Percentiles rank a stretch among this genome's conserved stretches.
Evolutionary conservation across 1,284 basidiomycete species (phyloP).

Genomic region (Clitocybe nebularis): DNA sequence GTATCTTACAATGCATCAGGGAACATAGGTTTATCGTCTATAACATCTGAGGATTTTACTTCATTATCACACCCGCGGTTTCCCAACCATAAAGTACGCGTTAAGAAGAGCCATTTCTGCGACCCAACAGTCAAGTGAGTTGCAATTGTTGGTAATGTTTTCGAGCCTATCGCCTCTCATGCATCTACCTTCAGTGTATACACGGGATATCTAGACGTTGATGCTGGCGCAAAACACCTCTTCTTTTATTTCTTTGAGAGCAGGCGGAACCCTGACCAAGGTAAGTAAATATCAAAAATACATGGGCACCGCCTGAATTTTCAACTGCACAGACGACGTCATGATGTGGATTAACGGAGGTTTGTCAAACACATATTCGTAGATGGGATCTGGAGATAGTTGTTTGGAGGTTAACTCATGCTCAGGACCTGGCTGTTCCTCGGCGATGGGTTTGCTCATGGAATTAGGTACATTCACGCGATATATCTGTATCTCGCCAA

Average conservation of each 20-base stretch:
- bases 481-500: background rate
- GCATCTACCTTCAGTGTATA: conserved; percentile 40
- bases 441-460: conserved; percentile 63
- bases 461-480: conserved; percentile 46
- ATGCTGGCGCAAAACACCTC: conserved; percentile 39
- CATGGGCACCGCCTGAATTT: background rate
- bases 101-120: conserved; percentile 60
- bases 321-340: conserved; percentile 45
- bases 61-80: conserved; percentile 43
- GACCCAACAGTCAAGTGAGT: conserved; percentile 61
- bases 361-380: conserved; percentile 14
- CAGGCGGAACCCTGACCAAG: conserved; percentile 56
- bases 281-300: conserved; percentile 19
- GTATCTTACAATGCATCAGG: conserved; percentile 6
- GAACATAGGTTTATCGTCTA: conserved; percentile 25
- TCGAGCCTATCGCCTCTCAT: background rate
- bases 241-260: conserved; percentile 90
- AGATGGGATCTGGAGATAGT: conserved; percentile 16
- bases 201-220: conserved; percentile 62
- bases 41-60: conserved; percentile 37
- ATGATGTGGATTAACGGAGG: conserved; percentile 75
- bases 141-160: conserved; percentile 12
- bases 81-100: conserved; percentile 49
- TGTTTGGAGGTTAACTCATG: conserved; percentile 7
- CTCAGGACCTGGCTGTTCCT: conserved; percentile 60